Evolutionary conservation across 2,329 filamentous ascomycete genomes (phyloP), one percentile per base, ranked within the genome.

Genomic region (Penicillium decumbens): DNA sequence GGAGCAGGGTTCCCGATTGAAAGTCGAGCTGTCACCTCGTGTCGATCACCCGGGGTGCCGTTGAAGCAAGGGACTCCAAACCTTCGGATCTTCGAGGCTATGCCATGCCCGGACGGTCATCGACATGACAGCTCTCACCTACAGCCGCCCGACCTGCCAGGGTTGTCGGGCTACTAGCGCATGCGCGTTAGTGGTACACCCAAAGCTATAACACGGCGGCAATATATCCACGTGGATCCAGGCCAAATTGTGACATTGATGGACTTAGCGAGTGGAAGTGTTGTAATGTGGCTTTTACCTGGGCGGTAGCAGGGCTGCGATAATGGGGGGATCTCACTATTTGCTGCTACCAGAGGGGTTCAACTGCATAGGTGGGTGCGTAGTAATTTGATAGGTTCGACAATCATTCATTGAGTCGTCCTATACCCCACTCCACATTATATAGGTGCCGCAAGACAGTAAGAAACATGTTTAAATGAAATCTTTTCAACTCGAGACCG

Each of bases 401-500:
- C 0, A 35, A 10, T 20, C 32, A 20, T 35, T 9, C 9, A 23
- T 20, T 20, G 32, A 35, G 15, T 20, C 18, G 44, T 28, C 44
- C 37, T 38, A 51, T 42, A 25, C 30, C 28, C 38, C 45, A 30
- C 18, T 20, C 42, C 32, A 24, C 29, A 45, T 40, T 32, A 43
- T 18, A 10, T 24, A 32, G 5, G 15, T 7, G 42, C n/a, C 9
- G 4, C 20, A 23, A 18, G 30, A 41, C 30, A 37, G 10, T 29
- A 39, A 4, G 12, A 29, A 24, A 39, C 5, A 23, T 13, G 6
- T 3, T 43, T 27, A 37, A 42, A 5, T 29, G 13, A 43, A 42
- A 23, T 37, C 29, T 25, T 41, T 45, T 35, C 29, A 32, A 35
- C 41, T 54, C 32, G 9, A 28, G 6, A 45, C 46, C 40, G 49